phyloP scores from a whole-genome alignment of 2,329 filamentous ascomycete species.

The Neofusicoccum cordaticola region DNA sequence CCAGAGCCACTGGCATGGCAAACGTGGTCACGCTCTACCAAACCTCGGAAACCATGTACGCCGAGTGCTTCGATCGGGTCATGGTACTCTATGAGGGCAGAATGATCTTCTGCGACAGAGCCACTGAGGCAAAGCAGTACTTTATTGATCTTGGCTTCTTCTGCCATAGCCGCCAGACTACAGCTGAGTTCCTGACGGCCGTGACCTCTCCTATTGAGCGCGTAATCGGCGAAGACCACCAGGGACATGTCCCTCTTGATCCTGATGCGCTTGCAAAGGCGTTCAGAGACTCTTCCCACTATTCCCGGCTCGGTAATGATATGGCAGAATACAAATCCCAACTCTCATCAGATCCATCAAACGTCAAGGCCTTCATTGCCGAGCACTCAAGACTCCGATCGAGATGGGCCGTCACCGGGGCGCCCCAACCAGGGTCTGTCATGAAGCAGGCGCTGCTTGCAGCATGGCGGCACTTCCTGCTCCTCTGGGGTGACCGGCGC shows the following conservation, averaged over 20 bases:
- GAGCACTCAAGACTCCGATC: conserved; percentile 38
- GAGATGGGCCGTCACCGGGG: conserved; percentile 34
- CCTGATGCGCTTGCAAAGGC: conserved; percentile 53
- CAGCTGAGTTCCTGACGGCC: conserved; percentile 69
- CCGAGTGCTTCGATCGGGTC: conserved; percentile 41
- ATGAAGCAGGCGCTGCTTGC: conserved; percentile 37
- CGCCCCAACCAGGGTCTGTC: conserved; percentile 21
- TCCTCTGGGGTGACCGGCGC: background rate
- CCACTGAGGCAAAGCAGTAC: conserved; percentile 60
- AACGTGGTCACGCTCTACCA: conserved; percentile 73
- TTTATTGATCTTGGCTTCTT: conserved; percentile 67
- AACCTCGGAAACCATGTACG: conserved; percentile 46
- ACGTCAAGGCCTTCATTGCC: conserved; percentile 39
- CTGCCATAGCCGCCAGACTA: conserved; percentile 64
- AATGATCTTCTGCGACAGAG: conserved; percentile 59
- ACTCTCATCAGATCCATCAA: background rate
- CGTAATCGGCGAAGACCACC: conserved; percentile 54
- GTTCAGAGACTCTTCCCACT: conserved; percentile 29
- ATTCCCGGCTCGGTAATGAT: conserved; percentile 34
- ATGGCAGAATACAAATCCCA: conserved; percentile 22
- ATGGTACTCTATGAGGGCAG: conserved; percentile 40
- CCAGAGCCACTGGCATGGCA: conserved; percentile 42
- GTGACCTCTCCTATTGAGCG: conserved; percentile 64
- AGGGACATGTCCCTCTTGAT: conserved; percentile 55
- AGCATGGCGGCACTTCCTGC: conserved; percentile 35